Evolutionary conservation across 306 rosid genomes (phyloP), one percentile per base, ranked within the genome.

Genomic region (Prosopis cineraria): DNA sequence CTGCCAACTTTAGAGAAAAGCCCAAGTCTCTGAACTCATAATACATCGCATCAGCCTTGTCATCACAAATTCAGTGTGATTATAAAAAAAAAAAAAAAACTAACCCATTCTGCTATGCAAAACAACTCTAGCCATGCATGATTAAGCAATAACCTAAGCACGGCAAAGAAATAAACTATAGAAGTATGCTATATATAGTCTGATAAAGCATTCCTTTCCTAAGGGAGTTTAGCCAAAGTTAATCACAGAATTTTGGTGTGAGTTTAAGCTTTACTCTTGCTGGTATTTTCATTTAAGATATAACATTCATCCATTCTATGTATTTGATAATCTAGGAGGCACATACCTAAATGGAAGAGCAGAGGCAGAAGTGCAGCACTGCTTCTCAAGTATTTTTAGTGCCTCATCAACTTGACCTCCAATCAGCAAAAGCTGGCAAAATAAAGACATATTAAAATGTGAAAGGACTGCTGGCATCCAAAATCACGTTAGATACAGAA

Each of bases 391-490:
- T 67, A 41, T 81, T 48, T 81, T 68, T 16, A 92, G 77, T 72
- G 89, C 98, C 75, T 87, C 81, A 12, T 87, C 85, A 68, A 92
- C 86, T 80, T 73, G 87, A 85, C 97, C 97, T 74, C 91, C 89
- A 31, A 94, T 86, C 80, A 90, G 85, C 87, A 89, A 79, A 79
- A 92, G 77, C 97, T 92, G 83, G 66, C 41, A 70, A 44, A 72
- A 83, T 29, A 62, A 79, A 73, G 73, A 40, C 50, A 39, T 12
- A 22, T 12, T 20, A 82, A 17, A 63, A 82, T n/a, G 55, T 56
- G 63, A 71, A 72, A 13, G 44, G 40, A 39, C 69, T 60, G 62
- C 31, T 60, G 47, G 56, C 43, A 60, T 50, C 75, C 48, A 63
- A 68, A 56, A 52, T 59, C 60, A 60, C 27, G 33, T 62, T 68